phyloP scores from a whole-genome alignment of 257 asterid species.

The Echites panduratus region DNA sequence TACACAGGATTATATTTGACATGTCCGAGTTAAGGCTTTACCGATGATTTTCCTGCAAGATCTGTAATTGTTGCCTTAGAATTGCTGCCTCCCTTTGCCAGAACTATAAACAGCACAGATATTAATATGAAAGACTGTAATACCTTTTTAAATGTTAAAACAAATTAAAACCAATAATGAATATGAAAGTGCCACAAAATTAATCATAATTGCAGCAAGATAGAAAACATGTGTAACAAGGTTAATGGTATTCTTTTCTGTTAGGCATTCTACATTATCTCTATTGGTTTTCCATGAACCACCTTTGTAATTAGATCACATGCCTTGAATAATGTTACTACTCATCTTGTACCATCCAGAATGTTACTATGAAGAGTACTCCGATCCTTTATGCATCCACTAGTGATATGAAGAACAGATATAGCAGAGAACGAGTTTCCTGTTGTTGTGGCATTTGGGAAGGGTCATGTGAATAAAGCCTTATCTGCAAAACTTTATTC shows the following conservation, averaged over 20 bases:
- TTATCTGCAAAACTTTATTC: not conserved
- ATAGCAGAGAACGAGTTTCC: not conserved
- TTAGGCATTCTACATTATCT: not conserved
- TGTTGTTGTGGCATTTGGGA: not conserved
- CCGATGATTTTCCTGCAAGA: conserved; percentile 70
- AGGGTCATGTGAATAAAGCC: not conserved
- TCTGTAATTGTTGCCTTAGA: conserved; percentile 59
- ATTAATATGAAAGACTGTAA: not conserved
- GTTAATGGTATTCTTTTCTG: no score
- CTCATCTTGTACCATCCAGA: not conserved
- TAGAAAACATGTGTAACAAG: no score
- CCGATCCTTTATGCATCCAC: not conserved
- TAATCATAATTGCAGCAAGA: not conserved
- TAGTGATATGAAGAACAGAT: not conserved
- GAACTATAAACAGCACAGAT: conserved; percentile 40
- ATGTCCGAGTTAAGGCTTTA: conserved; percentile 22
- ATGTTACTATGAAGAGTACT: not conserved
- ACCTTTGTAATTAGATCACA: no score
- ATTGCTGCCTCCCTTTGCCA: conserved; percentile 85
- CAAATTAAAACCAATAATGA: not conserved
- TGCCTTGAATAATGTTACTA: no score
- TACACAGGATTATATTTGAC: not conserved
- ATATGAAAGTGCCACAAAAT: not conserved
- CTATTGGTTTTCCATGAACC: no score
- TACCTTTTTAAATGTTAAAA: not conserved